Base-by-base conservation (phyloP, 2,329 filamentous ascomycete species). In the Sarocladium oryzae region DNA sequence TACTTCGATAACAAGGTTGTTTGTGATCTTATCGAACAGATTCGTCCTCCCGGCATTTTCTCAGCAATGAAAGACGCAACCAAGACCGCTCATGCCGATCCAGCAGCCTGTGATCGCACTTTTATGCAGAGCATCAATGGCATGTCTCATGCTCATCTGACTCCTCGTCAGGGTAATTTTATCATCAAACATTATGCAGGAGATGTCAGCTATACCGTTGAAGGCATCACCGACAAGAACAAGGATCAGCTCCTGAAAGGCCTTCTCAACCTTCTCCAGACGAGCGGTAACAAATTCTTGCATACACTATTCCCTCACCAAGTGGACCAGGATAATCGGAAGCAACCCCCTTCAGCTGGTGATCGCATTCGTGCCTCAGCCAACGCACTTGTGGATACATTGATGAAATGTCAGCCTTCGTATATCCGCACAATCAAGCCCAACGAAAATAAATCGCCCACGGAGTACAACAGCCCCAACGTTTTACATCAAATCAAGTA, bases 1-100 rank as follows among this genome's bases (percentile, higher is more conserved):
- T 99, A 97, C 71, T 99, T 97, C 61, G 93, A 99, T 71, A 99
- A 99, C 78, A 97, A 97, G 76, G 86, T 99, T 45, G 93, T 99
- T 52, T 99, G 93, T 66, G 93, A 96, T 55, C 69, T 99, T 63
- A 99, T 99, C 59, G 93, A 99, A 69, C 88, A 95, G 64, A 83
- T 86, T 64, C 78, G 91, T 51, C 93, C 93, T 5, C 87, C 89
- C 1, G 93, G 93, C 63, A 84, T 99, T 41, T 96, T 99, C 64
- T 93, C 93, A 6, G 91, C 91, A 3, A 75, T 99, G 71, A 99
- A 99, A 66, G 93, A 99, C 71, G 93, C 93, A 45, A 97, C 93
- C 57, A 95, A 95, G 60, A 97, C 93, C n/a, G 93, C 93, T 4
- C 91, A 96, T 67, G 93, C 93, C 43, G 93, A 99, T 67, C 91